phyloP scores from a whole-genome alignment of 2,329 filamentous ascomycete species.

The Lizonia empirigonia region DNA sequence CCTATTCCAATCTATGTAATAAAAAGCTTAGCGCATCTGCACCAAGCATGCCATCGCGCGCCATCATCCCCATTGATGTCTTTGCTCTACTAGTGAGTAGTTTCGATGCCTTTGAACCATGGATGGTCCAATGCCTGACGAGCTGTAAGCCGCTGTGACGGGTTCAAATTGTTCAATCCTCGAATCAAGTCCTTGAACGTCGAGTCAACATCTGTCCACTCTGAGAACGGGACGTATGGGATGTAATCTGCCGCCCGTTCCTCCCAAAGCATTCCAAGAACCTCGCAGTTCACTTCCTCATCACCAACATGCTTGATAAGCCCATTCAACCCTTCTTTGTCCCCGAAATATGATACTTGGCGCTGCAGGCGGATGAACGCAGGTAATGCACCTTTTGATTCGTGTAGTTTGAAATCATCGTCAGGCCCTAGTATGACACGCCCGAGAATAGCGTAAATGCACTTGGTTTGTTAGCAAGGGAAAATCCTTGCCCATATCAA shows the following conservation, averaged over 20 bases:
- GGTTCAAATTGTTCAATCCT: conserved; percentile 51
- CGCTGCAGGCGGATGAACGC: conserved; percentile 34
- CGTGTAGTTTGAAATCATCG: conserved; percentile 30
- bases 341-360: conserved; percentile 40
- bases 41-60: not conserved
- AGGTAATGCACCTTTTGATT: conserved; percentile 28
- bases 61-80: not conserved
- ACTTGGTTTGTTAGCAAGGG: conserved; percentile 25
- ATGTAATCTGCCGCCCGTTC: conserved; percentile 36
- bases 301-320: conserved; percentile 45
- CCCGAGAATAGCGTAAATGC: conserved; percentile 32
- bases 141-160: conserved; percentile 49
- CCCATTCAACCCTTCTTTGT: conserved; percentile 32
- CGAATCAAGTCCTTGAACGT: conserved; percentile 50
- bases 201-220: conserved; percentile 44
- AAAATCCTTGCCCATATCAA: not conserved
- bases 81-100: not conserved
- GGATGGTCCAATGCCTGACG: conserved; percentile 46
- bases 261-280: conserved; percentile 45
- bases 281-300: conserved; percentile 36
- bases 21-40: too few species aligned
- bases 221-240: conserved; percentile 41
- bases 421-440: conserved; percentile 35
- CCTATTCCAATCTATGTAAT: too few species aligned
- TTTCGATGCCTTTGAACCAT: conserved; percentile 25